Evolutionary conservation across 129 eudicot species (phyloP).

Genomic region (Calendula officinalis): DNA sequence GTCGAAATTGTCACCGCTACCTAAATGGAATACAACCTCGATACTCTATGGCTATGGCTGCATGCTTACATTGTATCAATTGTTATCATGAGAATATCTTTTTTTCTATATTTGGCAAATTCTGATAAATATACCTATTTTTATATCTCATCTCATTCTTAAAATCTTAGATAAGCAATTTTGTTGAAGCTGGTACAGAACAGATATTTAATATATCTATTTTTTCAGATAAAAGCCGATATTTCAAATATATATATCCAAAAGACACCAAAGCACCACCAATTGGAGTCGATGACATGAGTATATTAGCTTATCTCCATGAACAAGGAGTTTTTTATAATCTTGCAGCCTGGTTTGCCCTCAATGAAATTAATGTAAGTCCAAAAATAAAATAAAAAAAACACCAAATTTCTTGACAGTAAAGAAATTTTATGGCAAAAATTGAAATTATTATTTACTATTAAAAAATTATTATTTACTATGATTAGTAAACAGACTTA

Average conservation of each 20-base stretch:
- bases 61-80: too few species aligned
- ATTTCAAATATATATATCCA: conserved; percentile 70
- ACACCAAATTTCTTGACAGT: too few species aligned
- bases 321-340: conserved; percentile 90
- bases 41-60: too few species aligned
- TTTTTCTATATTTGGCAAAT: too few species aligned
- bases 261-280: conserved; percentile 92
- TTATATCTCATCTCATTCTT: too few species aligned
- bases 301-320: conserved; percentile 88
- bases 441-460: not conserved
- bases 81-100: too few species aligned
- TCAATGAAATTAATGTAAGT: conserved; percentile 84
- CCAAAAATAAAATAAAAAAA: not conserved
- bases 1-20: too few species aligned
- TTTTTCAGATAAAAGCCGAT: conserved; percentile 62
- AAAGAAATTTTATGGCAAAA: not conserved
- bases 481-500: conserved; percentile 57
- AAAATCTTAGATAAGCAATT: too few species aligned
- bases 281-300: conserved; percentile 94
- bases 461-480: not conserved
- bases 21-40: too few species aligned
- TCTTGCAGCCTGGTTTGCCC: conserved; percentile 72
- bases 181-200: too few species aligned
- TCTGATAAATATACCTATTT: too few species aligned
- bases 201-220: not conserved